Conservation (phyloP, 768 basidiomycete genomes). For the Paxillus involutus region DNA sequence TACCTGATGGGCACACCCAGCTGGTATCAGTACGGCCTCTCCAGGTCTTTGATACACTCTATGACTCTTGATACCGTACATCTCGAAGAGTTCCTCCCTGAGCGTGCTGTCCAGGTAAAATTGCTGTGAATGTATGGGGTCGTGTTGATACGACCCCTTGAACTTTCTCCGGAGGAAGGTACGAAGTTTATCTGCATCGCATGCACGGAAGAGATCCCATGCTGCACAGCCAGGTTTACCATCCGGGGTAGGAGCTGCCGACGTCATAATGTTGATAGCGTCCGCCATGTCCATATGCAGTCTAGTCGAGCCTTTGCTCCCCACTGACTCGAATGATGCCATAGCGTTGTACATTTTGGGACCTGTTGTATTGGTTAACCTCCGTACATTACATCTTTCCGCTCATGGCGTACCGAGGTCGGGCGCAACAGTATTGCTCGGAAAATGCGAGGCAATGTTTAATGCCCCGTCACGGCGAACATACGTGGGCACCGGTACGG, state of each 20-base stretch:
- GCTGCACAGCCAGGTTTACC: slow-evolving; percentile 73
- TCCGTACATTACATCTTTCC: not conserved
- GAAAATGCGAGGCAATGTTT: slow-evolving; percentile 90
- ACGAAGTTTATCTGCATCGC: slow-evolving; percentile 79
- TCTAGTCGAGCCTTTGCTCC: slow-evolving; percentile 82
- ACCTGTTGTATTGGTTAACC: slow-evolving; percentile 42
- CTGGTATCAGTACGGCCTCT: slow-evolving; percentile 94
- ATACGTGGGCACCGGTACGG: slow-evolving; percentile 86
- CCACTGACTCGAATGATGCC: slow-evolving; percentile 61
- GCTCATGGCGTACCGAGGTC: slow-evolving; percentile 62
- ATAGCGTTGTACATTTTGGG: slow-evolving; percentile 97
- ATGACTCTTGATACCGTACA: slow-evolving; percentile 73
- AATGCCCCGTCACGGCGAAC: slow-evolving; percentile 87
- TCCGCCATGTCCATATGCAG: slow-evolving; percentile 96
- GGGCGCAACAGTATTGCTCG: slow-evolving; percentile 71
- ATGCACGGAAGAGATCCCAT: slow-evolving; percentile 88
- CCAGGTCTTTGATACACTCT: slow-evolving; percentile 89
- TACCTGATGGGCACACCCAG: slow-evolving; percentile 90
- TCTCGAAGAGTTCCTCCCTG: slow-evolving; percentile 64
- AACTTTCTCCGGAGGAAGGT: slow-evolving; percentile 69
- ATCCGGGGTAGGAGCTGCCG: slow-evolving; percentile 58
- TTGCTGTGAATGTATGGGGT: slow-evolving; percentile 90
- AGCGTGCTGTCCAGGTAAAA: slow-evolving; percentile 77
- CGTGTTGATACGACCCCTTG: slow-evolving; percentile 53
- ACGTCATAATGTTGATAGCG: slow-evolving; percentile 89